Percentiles rank a stretch among this genome's conserved stretches.
These are phyloP conservation scores for Inonotus hispidus DNA, from an alignment of 1,284 basidiomycete genomes.

Conservation along the genomic window DNA sequence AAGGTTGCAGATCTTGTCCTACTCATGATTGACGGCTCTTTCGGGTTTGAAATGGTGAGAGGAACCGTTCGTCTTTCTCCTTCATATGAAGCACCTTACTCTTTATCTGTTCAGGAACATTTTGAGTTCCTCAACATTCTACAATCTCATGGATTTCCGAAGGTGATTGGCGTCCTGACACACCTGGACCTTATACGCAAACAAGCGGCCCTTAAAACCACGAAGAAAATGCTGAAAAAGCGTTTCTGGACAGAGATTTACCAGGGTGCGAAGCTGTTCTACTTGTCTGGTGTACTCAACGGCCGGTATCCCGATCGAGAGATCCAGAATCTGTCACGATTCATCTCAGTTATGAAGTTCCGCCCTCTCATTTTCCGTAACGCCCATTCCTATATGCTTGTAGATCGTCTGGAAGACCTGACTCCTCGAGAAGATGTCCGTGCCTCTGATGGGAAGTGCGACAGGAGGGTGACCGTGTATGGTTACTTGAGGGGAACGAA, in stretches of 20 bases:
- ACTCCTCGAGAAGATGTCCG: slow-evolving; percentile 85
- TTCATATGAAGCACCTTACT: not conserved
- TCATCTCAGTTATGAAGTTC: slow-evolving; percentile 99
- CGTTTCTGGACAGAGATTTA: slow-evolving; percentile 99
- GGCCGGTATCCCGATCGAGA: slow-evolving; percentile 97
- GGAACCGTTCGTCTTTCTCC: not conserved
- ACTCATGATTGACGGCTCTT: slow-evolving; percentile 96
- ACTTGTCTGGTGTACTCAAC: slow-evolving; percentile 96
- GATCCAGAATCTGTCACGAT: slow-evolving; percentile 92
- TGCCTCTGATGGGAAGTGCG: slow-evolving; percentile 75
- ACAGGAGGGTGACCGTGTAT: slow-evolving; percentile 89
- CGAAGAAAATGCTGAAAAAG: slow-evolving; percentile 95
- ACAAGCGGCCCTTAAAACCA: slow-evolving; percentile 77
- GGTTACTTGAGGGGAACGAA: slow-evolving; percentile 94
- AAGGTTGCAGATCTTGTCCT: slow-evolving; percentile 96
- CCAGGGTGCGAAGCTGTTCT: slow-evolving; percentile 97
- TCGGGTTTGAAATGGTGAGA: slow-evolving; percentile 96
- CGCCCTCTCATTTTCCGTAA: slow-evolving; percentile 96
- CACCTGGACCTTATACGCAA: slow-evolving; percentile 98
- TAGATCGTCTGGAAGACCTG: slow-evolving; percentile 92
- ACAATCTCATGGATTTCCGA: slow-evolving; percentile 96
- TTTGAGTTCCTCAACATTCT: slow-evolving; percentile 98
- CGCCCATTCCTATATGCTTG: slow-evolving; percentile 92
- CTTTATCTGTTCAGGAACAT: slow-evolving; percentile 66
- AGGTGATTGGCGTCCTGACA: slow-evolving; percentile 94